Evolutionary conservation across 805 yeast genomes (phyloP).

Genomic region (Lipomyces starkeyi): DNA sequence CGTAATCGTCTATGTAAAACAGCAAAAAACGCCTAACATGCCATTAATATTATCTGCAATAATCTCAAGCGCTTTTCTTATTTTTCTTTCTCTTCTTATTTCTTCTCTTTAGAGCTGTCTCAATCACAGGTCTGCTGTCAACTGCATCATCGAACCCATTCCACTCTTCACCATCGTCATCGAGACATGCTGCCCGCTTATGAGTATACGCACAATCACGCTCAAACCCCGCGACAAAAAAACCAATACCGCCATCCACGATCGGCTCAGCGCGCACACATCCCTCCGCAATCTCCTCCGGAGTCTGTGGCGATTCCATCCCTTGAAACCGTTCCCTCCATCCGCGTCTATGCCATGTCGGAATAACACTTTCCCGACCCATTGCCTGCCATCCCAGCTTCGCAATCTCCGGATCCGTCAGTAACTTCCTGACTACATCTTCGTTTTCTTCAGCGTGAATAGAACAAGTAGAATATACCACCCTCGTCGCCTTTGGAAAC

Average conservation of each 20-base stretch:
- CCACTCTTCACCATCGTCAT: constrained; percentile 47
- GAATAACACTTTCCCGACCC: constrained; percentile 66
- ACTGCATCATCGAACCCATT: constrained; percentile 46
- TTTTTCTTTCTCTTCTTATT: not conserved
- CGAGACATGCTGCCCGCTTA: constrained; percentile 26
- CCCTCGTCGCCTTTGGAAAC: constrained; percentile 75
- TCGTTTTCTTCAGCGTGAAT: constrained; percentile 94
- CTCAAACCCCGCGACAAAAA: constrained; percentile 92
- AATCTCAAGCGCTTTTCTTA: not conserved
- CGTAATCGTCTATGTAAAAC: too few species aligned
- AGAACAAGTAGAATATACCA: constrained; percentile 95
- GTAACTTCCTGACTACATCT: constrained; percentile 79
- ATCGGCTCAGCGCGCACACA: constrained; percentile 86
- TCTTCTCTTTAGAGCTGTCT: not conserved
- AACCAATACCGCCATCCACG: constrained; percentile 98
- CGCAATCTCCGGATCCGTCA: constrained; percentile 68
- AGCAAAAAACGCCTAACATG: not conserved
- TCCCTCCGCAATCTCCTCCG: constrained; percentile 72
- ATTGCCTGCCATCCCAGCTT: constrained; percentile 77
- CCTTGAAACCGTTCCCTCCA: constrained; percentile 68
- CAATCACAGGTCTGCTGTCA: not conserved
- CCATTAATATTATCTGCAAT: not conserved
- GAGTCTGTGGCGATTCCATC: constrained; percentile 47
- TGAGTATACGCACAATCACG: constrained; percentile 45
- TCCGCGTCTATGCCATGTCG: constrained; percentile 89